phyloP scores from a whole-genome alignment of 257 asterid species.

The Galeopsis tetrahit region DNA sequence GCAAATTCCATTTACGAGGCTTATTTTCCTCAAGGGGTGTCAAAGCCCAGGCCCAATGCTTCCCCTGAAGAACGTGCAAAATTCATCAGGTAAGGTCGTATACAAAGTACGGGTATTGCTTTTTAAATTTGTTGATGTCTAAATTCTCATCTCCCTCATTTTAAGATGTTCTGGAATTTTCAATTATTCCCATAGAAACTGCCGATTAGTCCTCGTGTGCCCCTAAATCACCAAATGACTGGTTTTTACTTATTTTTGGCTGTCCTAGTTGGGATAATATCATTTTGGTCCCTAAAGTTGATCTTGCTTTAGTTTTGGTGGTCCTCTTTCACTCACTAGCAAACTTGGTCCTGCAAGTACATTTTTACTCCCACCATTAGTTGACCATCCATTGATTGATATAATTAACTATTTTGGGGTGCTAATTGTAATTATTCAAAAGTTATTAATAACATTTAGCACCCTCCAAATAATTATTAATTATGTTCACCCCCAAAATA shows the following conservation, averaged over 20 bases:
- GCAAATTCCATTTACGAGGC: constrained; percentile 99
- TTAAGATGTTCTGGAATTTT: background rate
- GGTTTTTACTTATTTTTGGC: background rate
- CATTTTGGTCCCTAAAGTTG: no score
- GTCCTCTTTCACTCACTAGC: no score
- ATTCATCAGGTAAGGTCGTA: constrained; percentile 64
- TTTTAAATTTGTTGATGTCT: background rate
- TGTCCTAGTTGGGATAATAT: background rate
- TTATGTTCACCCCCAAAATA: no score
- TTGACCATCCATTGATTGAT: no score
- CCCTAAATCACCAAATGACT: background rate
- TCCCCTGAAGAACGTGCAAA: constrained; percentile 78
- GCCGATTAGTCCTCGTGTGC: background rate
- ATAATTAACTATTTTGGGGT: no score
- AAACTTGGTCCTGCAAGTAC: no score
- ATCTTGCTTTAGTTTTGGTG: no score
- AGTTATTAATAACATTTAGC: no score
- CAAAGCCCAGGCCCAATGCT: constrained; percentile 84
- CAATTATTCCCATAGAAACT: background rate
- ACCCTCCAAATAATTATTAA: no score
- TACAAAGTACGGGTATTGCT: background rate
- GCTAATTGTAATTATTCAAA: no score
- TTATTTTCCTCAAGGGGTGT: constrained; percentile 82
- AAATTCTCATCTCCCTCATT: background rate
- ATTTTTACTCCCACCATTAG: no score